A percentile compares a stretch with the other conserved stretches of the same genome.
Evolutionary conservation across 345 rosid species (phyloP).

Genomic region (Citrus maxima): DNA sequence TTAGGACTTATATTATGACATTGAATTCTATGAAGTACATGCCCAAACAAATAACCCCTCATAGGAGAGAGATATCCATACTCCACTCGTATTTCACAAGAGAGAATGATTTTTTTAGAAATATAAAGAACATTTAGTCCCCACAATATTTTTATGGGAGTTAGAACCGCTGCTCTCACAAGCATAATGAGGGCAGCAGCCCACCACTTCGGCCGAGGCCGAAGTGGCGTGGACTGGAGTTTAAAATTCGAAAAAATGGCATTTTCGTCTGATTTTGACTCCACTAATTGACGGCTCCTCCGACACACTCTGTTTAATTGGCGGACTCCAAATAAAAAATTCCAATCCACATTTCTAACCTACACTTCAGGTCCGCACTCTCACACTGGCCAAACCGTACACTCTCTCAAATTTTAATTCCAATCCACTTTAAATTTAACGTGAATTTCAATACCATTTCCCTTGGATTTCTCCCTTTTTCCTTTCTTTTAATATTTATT

Average conservation of each 20-base stretch:
- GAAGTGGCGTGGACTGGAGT: too few species aligned
- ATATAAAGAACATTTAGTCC: too few species aligned
- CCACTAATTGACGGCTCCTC: background rate
- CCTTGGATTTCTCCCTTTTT: background rate
- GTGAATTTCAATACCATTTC: constrained; percentile 28
- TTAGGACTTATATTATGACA: too few species aligned
- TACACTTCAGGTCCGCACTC: background rate
- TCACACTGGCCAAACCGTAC: constrained; percentile 13
- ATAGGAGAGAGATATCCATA: too few species aligned
- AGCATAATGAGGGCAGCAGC: too few species aligned
- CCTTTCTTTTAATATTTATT: background rate
- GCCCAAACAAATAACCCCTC: too few species aligned
- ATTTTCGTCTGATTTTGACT: background rate
- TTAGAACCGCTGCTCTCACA: too few species aligned
- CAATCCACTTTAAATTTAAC: constrained; percentile 13
- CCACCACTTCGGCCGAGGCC: too few species aligned
- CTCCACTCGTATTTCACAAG: too few species aligned
- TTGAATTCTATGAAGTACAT: too few species aligned
- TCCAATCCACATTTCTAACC: constrained; percentile 5
- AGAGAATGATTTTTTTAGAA: too few species aligned
- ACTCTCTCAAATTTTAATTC: background rate
- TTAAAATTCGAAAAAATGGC: background rate
- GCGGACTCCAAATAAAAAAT: constrained; percentile 28
- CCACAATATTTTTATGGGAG: too few species aligned
- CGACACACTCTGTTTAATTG: constrained; percentile 8